Evolutionary conservation across 2,329 filamentous ascomycete genomes (phyloP), one percentile per base, ranked within the genome.

Genomic region (Colletotrichum coccodes): DNA sequence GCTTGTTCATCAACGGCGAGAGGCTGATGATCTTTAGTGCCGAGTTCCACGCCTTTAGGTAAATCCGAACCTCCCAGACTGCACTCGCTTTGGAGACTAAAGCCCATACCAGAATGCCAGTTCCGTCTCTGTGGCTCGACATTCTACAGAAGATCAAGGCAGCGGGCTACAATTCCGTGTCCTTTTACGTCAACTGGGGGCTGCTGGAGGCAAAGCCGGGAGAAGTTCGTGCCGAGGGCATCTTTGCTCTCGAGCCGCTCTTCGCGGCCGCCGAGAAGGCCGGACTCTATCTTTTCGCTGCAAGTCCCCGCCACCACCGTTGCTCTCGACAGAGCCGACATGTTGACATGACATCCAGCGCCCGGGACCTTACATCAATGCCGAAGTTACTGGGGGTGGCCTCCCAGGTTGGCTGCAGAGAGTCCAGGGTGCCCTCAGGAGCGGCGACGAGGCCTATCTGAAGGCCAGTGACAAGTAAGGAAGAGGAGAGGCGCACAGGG

Each of bases 71-170:
- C 18, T n/a, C 5, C 8, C 40, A 12, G 2, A 14, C 8, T 5
- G 16, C 7, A 32, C 7, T 28, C 6, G 11, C 5, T 3, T 8
- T 62, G 7, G 6, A 18, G 30, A n/a, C 47, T 72, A 7, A 64
- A 36, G 5, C 5, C 3, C 8, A 2, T 6, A 16, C 8, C n/a
- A 71, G 70, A 58, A 74, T 80, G 23, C 79, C 79, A 1, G 78
- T 78, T 0, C 78, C 79, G 0, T 75, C 73, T 6, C 70, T 82
- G 2, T 82, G 89, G 85, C 82, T 92, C 28, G 92, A 94, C 74
- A 78, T 94, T 8, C 90, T 94, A 69, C 89, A 94, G 74, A 94
- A 94, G 79, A 86, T 94, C 78, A 93, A 92, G 78, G 88, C 91
- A 1, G 79, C 93, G 0, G 91, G 92, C 0, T 92, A 92, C 79